A percentile compares a stretch with the other conserved stretches of the same genome.
Conservation (phyloP, 352 stramenopile species). For the Globisporangium parvum region DNA sequence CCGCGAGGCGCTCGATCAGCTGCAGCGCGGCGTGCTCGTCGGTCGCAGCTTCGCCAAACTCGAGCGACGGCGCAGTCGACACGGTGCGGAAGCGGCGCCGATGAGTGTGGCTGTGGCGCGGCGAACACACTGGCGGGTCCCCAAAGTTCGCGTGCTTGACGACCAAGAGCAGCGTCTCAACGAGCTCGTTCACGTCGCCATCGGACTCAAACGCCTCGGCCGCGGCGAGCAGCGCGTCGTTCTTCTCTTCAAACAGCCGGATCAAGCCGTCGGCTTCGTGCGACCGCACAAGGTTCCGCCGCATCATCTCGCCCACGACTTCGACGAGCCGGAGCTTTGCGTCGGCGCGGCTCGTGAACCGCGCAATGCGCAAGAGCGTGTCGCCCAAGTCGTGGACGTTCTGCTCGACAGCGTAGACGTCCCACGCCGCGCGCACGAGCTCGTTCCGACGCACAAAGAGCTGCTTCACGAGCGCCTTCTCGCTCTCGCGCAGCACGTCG, state of each 20-base stretch:
- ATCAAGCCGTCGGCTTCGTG: slow-evolving; percentile 62
- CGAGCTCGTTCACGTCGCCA: slow-evolving; percentile 64
- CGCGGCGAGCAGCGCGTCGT: slow-evolving; percentile 64
- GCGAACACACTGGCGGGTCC: slow-evolving; percentile 18
- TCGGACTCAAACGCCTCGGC: slow-evolving; percentile 72
- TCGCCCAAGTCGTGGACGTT: slow-evolving; percentile 40
- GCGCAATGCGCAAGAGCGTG: slow-evolving; percentile 43
- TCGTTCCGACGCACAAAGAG: slow-evolving; percentile 38
- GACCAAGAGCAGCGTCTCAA: slow-evolving; percentile 73
- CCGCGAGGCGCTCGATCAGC: slow-evolving; percentile 31
- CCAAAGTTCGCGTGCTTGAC: slow-evolving; percentile 77
- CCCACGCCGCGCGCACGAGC: slow-evolving; percentile 43
- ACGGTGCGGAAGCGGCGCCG: neutral
- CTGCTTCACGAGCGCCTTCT: slow-evolving; percentile 39
- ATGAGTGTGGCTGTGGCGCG: slow-evolving; percentile 10
- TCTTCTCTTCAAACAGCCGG: slow-evolving; percentile 53
- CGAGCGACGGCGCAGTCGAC: slow-evolving; percentile 7
- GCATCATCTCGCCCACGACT: slow-evolving; percentile 68
- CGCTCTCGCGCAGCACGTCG: slow-evolving; percentile 19
- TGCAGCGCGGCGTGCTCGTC: slow-evolving; percentile 23
- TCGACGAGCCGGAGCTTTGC: slow-evolving; percentile 44
- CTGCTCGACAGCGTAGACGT: slow-evolving; percentile 39
- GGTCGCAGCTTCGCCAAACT: slow-evolving; percentile 3
- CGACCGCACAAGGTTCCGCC: slow-evolving; percentile 31
- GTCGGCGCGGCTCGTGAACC: slow-evolving; percentile 44